A percentile compares a stretch with the other conserved stretches of the same genome.
Conservation (phyloP, 768 basidiomycete species). For the Myochromella boudieri region DNA sequence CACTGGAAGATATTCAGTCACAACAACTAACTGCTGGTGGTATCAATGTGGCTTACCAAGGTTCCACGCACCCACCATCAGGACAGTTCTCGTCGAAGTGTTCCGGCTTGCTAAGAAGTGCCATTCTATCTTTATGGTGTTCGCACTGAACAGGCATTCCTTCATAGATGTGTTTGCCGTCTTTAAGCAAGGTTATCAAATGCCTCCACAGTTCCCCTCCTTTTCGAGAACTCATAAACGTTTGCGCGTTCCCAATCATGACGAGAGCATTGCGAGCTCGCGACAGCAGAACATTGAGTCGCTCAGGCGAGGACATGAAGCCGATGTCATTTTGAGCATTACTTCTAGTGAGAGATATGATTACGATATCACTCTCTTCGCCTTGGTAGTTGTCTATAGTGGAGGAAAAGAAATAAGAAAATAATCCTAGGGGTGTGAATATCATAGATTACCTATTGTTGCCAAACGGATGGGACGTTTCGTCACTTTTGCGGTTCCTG, state of each 20-base stretch:
- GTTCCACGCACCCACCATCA: slow-evolving; percentile 60
- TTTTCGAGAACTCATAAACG: slow-evolving; percentile 52
- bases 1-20: slow-evolving; percentile 38
- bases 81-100: slow-evolving; percentile 55
- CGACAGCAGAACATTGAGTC: slow-evolving; percentile 70
- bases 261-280: slow-evolving; percentile 66
- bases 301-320: slow-evolving; percentile 70
- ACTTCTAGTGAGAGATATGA: slow-evolving; percentile 61
- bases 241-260: slow-evolving; percentile 62
- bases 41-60: slow-evolving; percentile 55
- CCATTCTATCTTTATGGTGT: slow-evolving; percentile 44
- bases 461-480: slow-evolving; percentile 56
- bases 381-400: slow-evolving; percentile 72
- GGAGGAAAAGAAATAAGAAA: neutral
- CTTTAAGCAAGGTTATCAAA: slow-evolving; percentile 44
- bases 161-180: slow-evolving; percentile 47
- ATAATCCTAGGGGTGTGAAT: neutral
- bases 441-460: slow-evolving; percentile 53
- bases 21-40: too few relatives aligned
- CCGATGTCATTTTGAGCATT: slow-evolving; percentile 58
- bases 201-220: slow-evolving; percentile 51
- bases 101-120: slow-evolving; percentile 35
- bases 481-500: slow-evolving; percentile 33
- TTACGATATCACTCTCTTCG: slow-evolving; percentile 70
- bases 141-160: slow-evolving; percentile 64